phyloP scores from a whole-genome alignment of 257 asterid species.

The Avicennia marina region DNA sequence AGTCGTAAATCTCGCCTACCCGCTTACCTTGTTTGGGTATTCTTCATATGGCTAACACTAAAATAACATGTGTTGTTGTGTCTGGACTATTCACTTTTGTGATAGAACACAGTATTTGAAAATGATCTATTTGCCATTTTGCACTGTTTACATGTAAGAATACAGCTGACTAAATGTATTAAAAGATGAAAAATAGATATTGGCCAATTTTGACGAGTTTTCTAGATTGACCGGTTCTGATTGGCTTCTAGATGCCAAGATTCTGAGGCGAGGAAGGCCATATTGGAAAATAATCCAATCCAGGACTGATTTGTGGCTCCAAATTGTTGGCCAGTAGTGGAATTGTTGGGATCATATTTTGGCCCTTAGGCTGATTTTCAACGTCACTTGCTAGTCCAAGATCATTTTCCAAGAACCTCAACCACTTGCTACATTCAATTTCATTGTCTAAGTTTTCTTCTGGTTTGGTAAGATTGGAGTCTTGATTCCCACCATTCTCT shows the following conservation, averaged over 20 bases:
- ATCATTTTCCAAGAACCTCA: slow-evolving; percentile 47
- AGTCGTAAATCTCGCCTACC: slow-evolving; percentile 15
- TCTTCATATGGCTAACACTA: slow-evolving; percentile 2
- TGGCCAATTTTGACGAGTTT: slow-evolving; percentile 11
- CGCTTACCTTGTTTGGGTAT: slow-evolving; percentile 2
- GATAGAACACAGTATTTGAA: no score
- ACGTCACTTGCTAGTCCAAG: slow-evolving; percentile 40
- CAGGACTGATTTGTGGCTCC: slow-evolving; percentile 20
- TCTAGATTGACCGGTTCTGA: not conserved
- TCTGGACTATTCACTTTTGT: no score
- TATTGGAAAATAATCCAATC: slow-evolving; percentile 25
- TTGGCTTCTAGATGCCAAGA: slow-evolving; percentile 5
- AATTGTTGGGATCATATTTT: not conserved
- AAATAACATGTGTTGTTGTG: not conserved
- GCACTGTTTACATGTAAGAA: slow-evolving; percentile 5
- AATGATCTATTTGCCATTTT: no score
- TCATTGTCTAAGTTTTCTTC: slow-evolving; percentile 8
- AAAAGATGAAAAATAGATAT: not conserved
- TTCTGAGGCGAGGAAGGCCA: slow-evolving; percentile 31
- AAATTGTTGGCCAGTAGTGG: slow-evolving; percentile 12
- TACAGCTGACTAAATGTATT: not conserved
- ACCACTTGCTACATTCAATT: slow-evolving; percentile 36
- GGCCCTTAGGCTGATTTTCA: not conserved
- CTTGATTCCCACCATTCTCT: not conserved
- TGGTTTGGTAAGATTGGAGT: not conserved